Conservation (phyloP, 2,329 filamentous ascomycete species). For the Xylaria sp. region DNA sequence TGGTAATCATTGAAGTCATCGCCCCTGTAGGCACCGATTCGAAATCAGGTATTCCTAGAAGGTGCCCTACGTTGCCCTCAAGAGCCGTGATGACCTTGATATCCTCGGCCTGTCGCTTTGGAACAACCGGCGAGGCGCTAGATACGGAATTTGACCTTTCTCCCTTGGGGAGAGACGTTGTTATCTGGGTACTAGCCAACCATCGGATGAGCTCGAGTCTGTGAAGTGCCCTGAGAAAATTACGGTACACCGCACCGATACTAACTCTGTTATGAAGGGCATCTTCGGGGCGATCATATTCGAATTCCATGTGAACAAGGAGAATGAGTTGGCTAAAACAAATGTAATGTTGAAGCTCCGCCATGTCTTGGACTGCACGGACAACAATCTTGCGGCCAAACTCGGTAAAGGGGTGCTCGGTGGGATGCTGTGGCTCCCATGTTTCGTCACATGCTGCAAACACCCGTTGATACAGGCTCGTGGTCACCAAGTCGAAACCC, state of each 20-base stretch:
- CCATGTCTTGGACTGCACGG: constrained; percentile 76
- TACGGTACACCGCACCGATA: constrained; percentile 70
- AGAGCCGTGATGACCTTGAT: constrained; percentile 58
- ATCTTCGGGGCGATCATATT: constrained; percentile 74
- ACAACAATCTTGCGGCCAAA: constrained; percentile 78
- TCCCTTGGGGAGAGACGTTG: constrained; percentile 48
- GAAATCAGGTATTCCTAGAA: constrained; percentile 62
- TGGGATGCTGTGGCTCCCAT: constrained; percentile 41
- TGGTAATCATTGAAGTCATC: constrained; percentile 60
- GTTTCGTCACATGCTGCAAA: constrained; percentile 48
- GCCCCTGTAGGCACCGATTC: constrained; percentile 43
- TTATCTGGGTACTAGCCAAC: constrained; percentile 64
- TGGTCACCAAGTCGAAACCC: constrained; percentile 61
- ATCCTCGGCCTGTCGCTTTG: constrained; percentile 50
- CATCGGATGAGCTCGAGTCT: constrained; percentile 75
- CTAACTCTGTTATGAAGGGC: constrained; percentile 62
- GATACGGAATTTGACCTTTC: constrained; percentile 43
- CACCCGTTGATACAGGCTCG: constrained; percentile 57
- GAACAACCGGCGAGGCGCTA: constrained; percentile 35
- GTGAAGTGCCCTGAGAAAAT: constrained; percentile 70
- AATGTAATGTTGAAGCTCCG: constrained; percentile 71
- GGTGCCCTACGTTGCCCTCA: constrained; percentile 63
- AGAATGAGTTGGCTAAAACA: constrained; percentile 83
- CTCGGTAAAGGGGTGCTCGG: constrained; percentile 60
- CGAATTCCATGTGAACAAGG: constrained; percentile 82